These are phyloP conservation scores for Chlorella sorokiniana DNA, from an alignment of 139 green algal genomes.

Conservation along the genomic window DNA sequence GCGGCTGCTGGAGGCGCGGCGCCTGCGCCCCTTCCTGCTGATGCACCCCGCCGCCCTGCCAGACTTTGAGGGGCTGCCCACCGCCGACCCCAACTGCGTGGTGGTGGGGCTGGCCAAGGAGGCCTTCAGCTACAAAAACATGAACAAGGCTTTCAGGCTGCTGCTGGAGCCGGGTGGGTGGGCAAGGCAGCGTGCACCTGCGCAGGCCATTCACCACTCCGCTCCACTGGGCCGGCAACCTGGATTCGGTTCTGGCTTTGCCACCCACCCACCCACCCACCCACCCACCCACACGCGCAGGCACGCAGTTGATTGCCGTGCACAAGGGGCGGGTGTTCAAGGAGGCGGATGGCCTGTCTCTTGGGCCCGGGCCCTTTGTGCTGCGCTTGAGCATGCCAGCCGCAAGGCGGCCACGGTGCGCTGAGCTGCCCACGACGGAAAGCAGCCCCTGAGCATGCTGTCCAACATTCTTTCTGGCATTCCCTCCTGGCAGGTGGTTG, in stretches of 20 bases:
- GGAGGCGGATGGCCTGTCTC: slow-evolving; percentile 42
- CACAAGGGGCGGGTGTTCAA: slow-evolving; percentile 37
- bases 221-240: background rate
- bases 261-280: background rate
- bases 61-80: slow-evolving; percentile 40
- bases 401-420: slow-evolving; percentile 9
- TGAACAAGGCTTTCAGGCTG: slow-evolving; percentile 46
- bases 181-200: background rate
- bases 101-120: slow-evolving; percentile 47
- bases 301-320: slow-evolving; percentile 38
- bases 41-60: slow-evolving; percentile 45
- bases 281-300: background rate
- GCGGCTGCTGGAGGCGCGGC: slow-evolving; percentile 10
- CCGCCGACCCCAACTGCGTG: slow-evolving; percentile 22
- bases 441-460: background rate
- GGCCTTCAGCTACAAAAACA: slow-evolving; percentile 38
- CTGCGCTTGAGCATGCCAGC: slow-evolving; percentile 31
- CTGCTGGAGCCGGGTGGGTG: slow-evolving; percentile 30
- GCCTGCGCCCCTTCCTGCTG: slow-evolving; percentile 42
- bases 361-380: slow-evolving; percentile 51
- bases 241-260: background rate
- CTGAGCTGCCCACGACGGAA: background rate
- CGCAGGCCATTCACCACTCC: background rate
- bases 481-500: slow-evolving; percentile 39
- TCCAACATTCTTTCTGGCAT: background rate